Evolutionary conservation across 352 stramenopile species (phyloP).

Genomic region (Detonula confervacea): DNA sequence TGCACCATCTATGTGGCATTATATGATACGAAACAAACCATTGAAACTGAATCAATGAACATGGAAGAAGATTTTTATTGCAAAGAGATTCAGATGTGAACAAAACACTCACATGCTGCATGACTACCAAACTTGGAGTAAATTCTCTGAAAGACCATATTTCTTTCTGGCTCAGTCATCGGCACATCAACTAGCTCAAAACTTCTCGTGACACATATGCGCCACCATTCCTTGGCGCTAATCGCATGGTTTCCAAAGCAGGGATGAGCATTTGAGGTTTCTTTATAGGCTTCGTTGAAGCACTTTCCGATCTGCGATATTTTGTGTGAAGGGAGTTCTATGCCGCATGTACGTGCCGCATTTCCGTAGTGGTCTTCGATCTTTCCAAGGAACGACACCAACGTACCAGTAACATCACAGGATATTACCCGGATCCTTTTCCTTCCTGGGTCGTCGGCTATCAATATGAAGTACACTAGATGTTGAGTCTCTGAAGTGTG

Average conservation of each 20-base stretch:
- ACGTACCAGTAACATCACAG: constrained; percentile 71
- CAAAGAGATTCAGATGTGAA: too few species aligned
- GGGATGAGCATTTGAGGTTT: constrained; percentile 60
- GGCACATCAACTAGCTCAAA: constrained; percentile 53
- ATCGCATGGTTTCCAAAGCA: constrained; percentile 69
- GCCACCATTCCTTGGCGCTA: constrained; percentile 74
- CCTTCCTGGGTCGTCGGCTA: background rate
- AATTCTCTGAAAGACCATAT: constrained; percentile 71
- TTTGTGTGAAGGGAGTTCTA: constrained; percentile 30
- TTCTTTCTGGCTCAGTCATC: constrained; percentile 48
- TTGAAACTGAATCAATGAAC: too few species aligned
- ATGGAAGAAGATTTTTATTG: too few species aligned
- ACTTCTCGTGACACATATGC: constrained; percentile 54
- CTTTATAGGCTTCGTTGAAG: constrained; percentile 67
- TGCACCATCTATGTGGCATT: constrained; percentile 29
- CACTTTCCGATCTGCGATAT: constrained; percentile 27
- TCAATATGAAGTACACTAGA: background rate
- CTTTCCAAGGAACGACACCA: constrained; percentile 68
- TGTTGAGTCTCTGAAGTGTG: too few species aligned
- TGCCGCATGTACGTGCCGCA: constrained; percentile 58
- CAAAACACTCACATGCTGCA: constrained; percentile 31
- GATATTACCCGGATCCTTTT: constrained; percentile 69
- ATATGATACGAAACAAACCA: too few species aligned
- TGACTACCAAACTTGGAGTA: constrained; percentile 65
- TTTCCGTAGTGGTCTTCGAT: constrained; percentile 73